Base-by-base conservation (phyloP, 2,329 filamentous ascomycete genomes). In the Cercospora brassicicola region DNA sequence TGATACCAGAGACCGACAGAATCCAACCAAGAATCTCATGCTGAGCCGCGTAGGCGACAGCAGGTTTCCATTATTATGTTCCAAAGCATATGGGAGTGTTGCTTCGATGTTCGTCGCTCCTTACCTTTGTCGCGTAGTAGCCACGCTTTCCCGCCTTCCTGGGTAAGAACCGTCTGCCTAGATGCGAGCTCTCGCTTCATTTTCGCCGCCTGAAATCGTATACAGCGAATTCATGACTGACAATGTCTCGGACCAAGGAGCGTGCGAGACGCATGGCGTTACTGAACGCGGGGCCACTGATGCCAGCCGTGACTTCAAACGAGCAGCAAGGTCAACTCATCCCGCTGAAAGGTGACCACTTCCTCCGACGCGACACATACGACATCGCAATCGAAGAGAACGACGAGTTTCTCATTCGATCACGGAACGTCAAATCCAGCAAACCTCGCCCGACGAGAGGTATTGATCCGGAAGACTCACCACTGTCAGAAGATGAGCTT, bases 401-500 rank as follows among this genome's bases (percentile, higher is more conserved):
- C 11, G 65, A 68, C 1, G 28, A 55, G 9, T 5, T 33, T 8
- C 5, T 26, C 13, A 53, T 61, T 11, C 26, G 63, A 26, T 42
- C 68, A 36, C 56, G 30, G 8, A 30, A 53, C 20, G 30, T 56
- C 23, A 15, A 18, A 6, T 31, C 30, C 36, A 48, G 39, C 11
- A 42, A 20, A 18, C 30, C 55, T 26, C 28, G n/a, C 4, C 59
- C 36, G 3, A 42, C 45, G 10, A 65, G 15, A 31, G 6, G 68
- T n/a, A 66, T 67, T n/a, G 69, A 70, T 26, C 65, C 74, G 51
- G 73, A 76, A 8, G 75, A 77, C 36, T 73, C 76, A 1, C 73
- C 73, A 26, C 66, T 78, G 11, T 78, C 75, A 11, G 75, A 77
- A 66, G 73, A 70, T 23, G 67, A 71, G 23, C 66, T 73, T 36